Base-by-base conservation (phyloP, 2,329 filamentous ascomycete species). In the Tolypocladium album region DNA sequence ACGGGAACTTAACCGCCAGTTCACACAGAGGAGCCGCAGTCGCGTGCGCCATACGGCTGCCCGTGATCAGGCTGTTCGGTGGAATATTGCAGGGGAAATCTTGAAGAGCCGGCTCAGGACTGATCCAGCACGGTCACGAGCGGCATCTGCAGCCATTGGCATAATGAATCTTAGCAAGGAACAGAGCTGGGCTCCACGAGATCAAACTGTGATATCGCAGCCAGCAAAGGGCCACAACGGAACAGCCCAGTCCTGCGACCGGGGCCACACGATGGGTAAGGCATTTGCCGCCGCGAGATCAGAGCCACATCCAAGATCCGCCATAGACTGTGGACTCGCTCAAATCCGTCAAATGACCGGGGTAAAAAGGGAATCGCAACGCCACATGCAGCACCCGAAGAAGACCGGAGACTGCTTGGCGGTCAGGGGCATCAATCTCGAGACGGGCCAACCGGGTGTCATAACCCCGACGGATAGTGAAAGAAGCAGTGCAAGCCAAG, bases 321-420 rank as follows among this genome's bases (percentile, higher is more conserved):
- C 13, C 4, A n/a, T 53, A 15, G 55, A 59, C 22, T 31, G 31
- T 1, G 55, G 45, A 8, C 52, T 55, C n/a, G 55, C 55, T 4
- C 55, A 50, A 36, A 55, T 17, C 3, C 50, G 38, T 15, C 59
- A 52, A 5, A 17, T 17, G 20, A 60, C 68, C 1, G 67, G 72
- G 15, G 68, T 67, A 2, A 76, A 71, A 58, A 67, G 63, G 45
- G 68, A 72, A 53, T 62, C 68, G 43, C 69, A 72, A 2, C 64
- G 65, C 8, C 71, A 75, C 42, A 76, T 82, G 7, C 74, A 75
- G 53, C 76, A 68, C 47, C 72, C 84, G 59, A 81, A 79, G 62
- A 76, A 79, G 59, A 83, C 79, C 59, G 81, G 82, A 5, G 83
- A 86, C 67, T 86, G 78, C 65, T 75, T 86, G 0, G 82, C 82